Conservation (phyloP, 1,284 basidiomycete species). For the Ustilago shanxiensis region DNA sequence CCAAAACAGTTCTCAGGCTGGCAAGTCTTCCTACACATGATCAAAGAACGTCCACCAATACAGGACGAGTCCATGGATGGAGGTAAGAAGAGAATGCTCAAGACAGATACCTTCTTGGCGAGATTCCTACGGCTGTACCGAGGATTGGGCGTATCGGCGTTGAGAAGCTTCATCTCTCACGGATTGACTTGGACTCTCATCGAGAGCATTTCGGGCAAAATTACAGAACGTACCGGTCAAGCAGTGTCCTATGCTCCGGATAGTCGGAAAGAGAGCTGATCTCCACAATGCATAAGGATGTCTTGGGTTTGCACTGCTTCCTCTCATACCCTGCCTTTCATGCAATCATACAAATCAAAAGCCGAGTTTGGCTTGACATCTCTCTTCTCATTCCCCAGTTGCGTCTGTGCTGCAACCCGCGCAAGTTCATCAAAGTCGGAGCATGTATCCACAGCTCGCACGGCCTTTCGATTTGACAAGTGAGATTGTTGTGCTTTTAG, state of each 20-base stretch:
- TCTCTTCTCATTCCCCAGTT: too few relatives aligned
- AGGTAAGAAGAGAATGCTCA: conserved; percentile 69
- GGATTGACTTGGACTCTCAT: conserved; percentile 69
- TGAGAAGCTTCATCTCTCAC: conserved; percentile 68
- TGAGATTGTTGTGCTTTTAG: not conserved
- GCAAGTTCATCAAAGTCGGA: too few relatives aligned
- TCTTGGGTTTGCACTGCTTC: not conserved
- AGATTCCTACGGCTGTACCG: conserved; percentile 66
- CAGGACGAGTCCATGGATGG: conserved; percentile 53
- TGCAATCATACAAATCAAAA: not conserved
- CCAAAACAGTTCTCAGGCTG: conserved; percentile 76
- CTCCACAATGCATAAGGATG: not conserved
- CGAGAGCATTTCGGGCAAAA: conserved; percentile 61
- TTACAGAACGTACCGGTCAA: conserved; percentile 50
- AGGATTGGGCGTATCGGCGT: conserved; percentile 65
- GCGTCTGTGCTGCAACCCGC: not conserved
- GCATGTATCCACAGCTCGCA: too few relatives aligned
- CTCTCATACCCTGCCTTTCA: not conserved
- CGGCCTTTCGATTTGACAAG: too few relatives aligned
- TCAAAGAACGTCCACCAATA: conserved; percentile 81
- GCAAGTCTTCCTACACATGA: conserved; percentile 81
- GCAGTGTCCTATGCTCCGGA: conserved; percentile 29
- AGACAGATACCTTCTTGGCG: conserved; percentile 72
- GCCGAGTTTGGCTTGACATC: too few relatives aligned
- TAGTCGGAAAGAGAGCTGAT: conserved; percentile 11